Conservation (phyloP, 768 basidiomycete genomes). For the Boletellus sp. region DNA sequence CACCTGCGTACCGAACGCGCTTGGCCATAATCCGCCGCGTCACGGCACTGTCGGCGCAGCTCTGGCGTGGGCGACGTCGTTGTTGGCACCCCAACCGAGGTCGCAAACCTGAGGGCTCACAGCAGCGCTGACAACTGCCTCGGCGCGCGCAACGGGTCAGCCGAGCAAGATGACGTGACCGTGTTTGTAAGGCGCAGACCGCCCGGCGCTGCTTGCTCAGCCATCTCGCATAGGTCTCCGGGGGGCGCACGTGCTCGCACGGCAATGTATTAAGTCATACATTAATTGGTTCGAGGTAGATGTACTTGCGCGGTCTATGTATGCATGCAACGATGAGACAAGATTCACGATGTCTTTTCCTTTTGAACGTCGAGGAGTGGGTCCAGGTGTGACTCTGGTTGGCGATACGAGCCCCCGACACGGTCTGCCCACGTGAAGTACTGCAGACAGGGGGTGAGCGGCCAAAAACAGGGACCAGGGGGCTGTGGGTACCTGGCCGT, state of each 20-base stretch:
- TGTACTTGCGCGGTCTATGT: conserved; percentile 12
- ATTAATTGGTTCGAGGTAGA: conserved; percentile 19
- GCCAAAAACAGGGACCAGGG: conserved; percentile 16
- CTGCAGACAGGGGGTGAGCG: conserved; percentile 39
- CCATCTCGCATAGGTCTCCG: too few species aligned
- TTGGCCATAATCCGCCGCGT: background rate
- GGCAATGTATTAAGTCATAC: conserved; percentile 11
- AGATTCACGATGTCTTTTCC: conserved; percentile 23
- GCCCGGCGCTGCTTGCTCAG: too few species aligned
- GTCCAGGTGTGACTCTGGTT: conserved; percentile 80
- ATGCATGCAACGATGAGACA: background rate
- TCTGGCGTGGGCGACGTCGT: background rate
- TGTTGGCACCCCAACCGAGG: background rate
- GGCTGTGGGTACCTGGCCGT: conserved; percentile 79
- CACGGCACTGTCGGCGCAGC: background rate
- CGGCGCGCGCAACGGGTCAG: too few species aligned
- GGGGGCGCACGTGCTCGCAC: too few species aligned
- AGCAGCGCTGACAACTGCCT: background rate
- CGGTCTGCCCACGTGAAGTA: conserved; percentile 97
- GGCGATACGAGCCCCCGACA: conserved; percentile 79
- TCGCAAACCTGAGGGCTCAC: background rate
- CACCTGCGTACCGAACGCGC: background rate
- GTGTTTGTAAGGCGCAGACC: background rate
- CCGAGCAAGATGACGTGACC: background rate
- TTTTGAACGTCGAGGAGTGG: conserved; percentile 64